A percentile compares a stretch with the other conserved stretches of the same genome.
phyloP scores from a whole-genome alignment of 768 basidiomycete species.

The Coprinopsis marcescibilis region DNA sequence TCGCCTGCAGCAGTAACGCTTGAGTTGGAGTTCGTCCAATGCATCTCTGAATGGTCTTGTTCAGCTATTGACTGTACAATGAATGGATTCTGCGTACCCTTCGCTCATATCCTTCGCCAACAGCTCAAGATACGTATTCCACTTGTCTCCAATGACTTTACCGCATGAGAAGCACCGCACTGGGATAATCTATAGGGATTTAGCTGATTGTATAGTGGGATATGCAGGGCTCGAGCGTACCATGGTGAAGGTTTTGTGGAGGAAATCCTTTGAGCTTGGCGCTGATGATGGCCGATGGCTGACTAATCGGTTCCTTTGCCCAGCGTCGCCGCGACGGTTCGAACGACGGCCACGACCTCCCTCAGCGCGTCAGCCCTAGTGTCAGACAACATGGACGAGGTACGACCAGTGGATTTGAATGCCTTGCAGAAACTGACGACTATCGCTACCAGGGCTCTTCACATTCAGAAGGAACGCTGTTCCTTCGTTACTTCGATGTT shows the following conservation, averaged over 20 bases:
- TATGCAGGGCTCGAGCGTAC: neutral
- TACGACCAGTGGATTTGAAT: neutral
- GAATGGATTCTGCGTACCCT: constrained; percentile 53
- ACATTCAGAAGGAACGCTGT: constrained; percentile 5
- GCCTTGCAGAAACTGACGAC: neutral
- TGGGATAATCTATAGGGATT: constrained; percentile 73
- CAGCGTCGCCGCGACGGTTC: neutral
- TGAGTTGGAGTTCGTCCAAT: constrained; percentile 82
- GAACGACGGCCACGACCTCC: neutral
- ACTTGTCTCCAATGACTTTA: constrained; percentile 96
- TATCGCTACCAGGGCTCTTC: neutral
- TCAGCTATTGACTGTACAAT: neutral
- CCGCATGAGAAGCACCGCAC: constrained; percentile 96
- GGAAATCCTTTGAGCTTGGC: neutral
- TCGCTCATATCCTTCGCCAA: constrained; percentile 78
- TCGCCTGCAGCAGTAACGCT: constrained; percentile 91
- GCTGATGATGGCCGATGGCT: neutral
- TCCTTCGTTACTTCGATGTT: constrained; percentile 43
- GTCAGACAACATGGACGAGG: neutral
- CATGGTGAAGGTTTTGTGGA: constrained; percentile 7
- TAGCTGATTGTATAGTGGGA: neutral
- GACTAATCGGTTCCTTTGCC: neutral
- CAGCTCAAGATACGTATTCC: constrained; percentile 82
- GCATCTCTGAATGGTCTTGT: constrained; percentile 57
- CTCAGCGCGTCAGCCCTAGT: too few relatives aligned